Percentiles rank a stretch among this genome's conserved stretches.
Evolutionary conservation across 2,329 filamentous ascomycete species (phyloP).

Genomic region (Sclerotinia sclerotiorum): DNA sequence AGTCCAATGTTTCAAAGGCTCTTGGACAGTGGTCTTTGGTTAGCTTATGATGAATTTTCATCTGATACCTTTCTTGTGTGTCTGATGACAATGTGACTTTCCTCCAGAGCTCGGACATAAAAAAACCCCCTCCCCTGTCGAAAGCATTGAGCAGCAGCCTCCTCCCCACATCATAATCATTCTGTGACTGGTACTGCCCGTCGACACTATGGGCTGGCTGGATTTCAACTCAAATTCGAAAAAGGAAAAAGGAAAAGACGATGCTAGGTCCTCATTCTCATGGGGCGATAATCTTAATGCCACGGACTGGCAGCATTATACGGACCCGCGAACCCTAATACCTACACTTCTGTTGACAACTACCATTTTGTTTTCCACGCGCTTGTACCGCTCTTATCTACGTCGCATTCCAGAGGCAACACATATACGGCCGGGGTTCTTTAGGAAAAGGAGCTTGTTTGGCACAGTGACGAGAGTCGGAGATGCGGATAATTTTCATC

Average conservation of each 20-base stretch:
- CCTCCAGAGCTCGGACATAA: conserved; percentile 15
- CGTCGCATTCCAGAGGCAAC: conserved; percentile 78
- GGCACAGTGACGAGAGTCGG: conserved; percentile 91
- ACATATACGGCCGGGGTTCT: conserved; percentile 72
- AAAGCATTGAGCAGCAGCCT: conserved; percentile 1
- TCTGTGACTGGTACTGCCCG: conserved; percentile 20
- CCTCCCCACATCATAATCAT: conserved; percentile 15
- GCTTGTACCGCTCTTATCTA: conserved; percentile 73
- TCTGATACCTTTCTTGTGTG: conserved; percentile 8
- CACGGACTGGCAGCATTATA: conserved; percentile 55
- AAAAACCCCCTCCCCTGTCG: conserved; percentile 18
- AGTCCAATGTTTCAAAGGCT: not conserved
- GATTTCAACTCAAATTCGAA: conserved; percentile 45
- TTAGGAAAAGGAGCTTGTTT: conserved; percentile 73
- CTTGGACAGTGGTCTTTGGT: not conserved
- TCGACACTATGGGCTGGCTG: conserved; percentile 49
- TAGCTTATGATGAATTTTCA: not conserved
- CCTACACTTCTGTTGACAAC: conserved; percentile 55
- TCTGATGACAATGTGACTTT: not conserved
- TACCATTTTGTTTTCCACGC: conserved; percentile 53
- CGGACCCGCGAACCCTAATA: conserved; percentile 54
- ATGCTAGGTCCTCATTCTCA: conserved; percentile 42
- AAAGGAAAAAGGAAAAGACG: conserved; percentile 31
- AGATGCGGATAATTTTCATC: conserved; percentile 91
- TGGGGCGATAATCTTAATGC: conserved; percentile 48